These are phyloP conservation scores for Marchantia paleacea DNA, from an alignment of 225 moss, liverwort and hornwort species.

Conservation along the genomic window DNA sequence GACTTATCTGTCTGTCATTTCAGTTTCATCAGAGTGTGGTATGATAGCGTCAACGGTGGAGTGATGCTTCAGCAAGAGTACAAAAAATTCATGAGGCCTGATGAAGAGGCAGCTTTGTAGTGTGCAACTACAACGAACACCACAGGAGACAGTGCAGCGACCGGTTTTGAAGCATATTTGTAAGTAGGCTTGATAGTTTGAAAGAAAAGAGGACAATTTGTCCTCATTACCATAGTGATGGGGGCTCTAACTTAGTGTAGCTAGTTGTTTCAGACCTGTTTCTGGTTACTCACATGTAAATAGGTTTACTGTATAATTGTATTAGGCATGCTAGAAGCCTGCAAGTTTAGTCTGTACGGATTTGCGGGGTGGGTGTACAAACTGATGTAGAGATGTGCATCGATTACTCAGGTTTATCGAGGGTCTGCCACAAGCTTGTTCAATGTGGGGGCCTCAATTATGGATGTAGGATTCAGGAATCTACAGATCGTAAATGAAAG, in stretches of 20 bases:
- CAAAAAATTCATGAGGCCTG: slow-evolving; percentile 81
- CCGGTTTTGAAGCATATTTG: slow-evolving; percentile 14
- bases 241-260: slow-evolving; percentile 6
- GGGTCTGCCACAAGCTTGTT: neutral
- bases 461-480: slow-evolving; percentile 13
- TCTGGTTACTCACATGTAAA: slow-evolving; percentile 10
- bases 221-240: slow-evolving; percentile 6
- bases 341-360: slow-evolving; percentile 16
- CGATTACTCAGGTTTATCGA: slow-evolving; percentile 1
- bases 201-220: neutral
- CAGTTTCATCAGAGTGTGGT: slow-evolving; percentile 92
- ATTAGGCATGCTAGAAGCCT: slow-evolving; percentile 11
- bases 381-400: slow-evolving; percentile 9
- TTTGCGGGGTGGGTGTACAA: slow-evolving; percentile 24
- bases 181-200: slow-evolving; percentile 16
- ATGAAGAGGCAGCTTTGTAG: slow-evolving; percentile 45
- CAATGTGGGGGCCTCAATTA: neutral
- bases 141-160: neutral
- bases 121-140: neutral
- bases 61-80: slow-evolving; percentile 85
- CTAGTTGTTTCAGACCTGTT: neutral
- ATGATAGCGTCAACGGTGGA: slow-evolving; percentile 77
- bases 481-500: neutral
- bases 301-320: slow-evolving; percentile 33
- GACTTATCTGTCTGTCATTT: slow-evolving; percentile 16